These are phyloP conservation scores for Fusarium aywerte DNA, from an alignment of 2,329 filamentous ascomycete species.

Conservation along the genomic window DNA sequence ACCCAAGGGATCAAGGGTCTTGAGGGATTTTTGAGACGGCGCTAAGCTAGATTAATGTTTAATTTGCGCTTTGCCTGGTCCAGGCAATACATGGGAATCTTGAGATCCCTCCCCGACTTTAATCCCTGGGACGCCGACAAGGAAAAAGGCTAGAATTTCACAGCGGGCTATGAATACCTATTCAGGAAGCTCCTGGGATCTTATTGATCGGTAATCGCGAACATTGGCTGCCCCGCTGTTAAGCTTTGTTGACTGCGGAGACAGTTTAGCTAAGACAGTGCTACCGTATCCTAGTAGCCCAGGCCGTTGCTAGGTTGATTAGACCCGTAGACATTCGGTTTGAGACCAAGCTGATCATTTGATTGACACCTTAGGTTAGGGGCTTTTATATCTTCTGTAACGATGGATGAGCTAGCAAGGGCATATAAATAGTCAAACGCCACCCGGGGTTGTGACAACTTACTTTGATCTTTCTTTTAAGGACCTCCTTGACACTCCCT, in stretches of 20 bases:
- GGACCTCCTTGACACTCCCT: neutral
- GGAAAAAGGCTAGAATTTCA: neutral
- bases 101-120: neutral
- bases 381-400: neutral
- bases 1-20: neutral
- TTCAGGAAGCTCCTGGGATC: conserved; percentile 2
- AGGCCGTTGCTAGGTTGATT: neutral
- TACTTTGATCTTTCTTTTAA: neutral
- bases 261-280: neutral
- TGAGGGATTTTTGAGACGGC: neutral
- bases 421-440: conserved; percentile 4
- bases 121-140: neutral
- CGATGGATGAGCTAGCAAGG: neutral
- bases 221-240: neutral
- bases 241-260: neutral
- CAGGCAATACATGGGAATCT: conserved; percentile 3
- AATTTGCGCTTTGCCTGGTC: neutral
- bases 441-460: neutral
- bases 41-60: neutral
- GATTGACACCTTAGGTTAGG: neutral
- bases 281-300: neutral
- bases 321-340: neutral
- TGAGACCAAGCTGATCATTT: neutral
- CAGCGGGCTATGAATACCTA: neutral
- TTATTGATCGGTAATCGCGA: neutral